Base-by-base conservation (phyloP, 805 yeast species). In the Sugiyamaella chiloensis region DNA sequence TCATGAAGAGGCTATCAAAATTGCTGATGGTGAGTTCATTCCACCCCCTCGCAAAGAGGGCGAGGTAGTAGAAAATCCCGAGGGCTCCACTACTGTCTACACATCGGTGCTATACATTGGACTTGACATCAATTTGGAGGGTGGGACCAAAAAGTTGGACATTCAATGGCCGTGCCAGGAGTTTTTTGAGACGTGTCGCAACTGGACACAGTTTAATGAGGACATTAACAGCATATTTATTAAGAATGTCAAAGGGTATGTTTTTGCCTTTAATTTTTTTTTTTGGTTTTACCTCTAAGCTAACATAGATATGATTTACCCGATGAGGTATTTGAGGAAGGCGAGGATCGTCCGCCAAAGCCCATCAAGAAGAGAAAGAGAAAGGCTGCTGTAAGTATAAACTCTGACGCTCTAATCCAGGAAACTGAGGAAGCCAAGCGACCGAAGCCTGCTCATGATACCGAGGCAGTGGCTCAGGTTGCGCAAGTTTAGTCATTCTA, bases 81-180 rank as follows among this genome's bases (percentile, higher is more conserved):
- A 35, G 17, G 52, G 46, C 4, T 57, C 60, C 9, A 55, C 54
- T 7, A 53, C 70, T 45, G 67, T 87, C 9, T 83, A 81, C 61
- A 64, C 89, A 2, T 83, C 95, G 14, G 83, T 86, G 40, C 70
- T 89, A 51, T 93, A 78, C 65, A 79, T 93, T 58, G 99, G 98
- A 0, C 67, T 93, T 40, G 82, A 76, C 16, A 64, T 84, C 14
- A 74, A 64, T 52, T 68, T 68, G 31, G 75, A 76, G 44, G 79
- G 69, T 78, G 81, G 47, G 19, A 54, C 56, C 26, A 57, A 58
- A 40, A 57, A 59, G 57, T 74, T 90, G 56, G 96, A 89, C 63
- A 83, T 91, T 48, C 95, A 85, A 59, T 78, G 81, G 53, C 96
- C 96, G 16, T 90, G 98, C 62, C 76, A 87, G 17, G 98, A 93